A percentile compares a stretch with the other conserved stretches of the same genome.
These are phyloP conservation scores for Neofusicoccum cordaticola DNA, from an alignment of 2,329 filamentous ascomycete genomes.

Conservation along the genomic window DNA sequence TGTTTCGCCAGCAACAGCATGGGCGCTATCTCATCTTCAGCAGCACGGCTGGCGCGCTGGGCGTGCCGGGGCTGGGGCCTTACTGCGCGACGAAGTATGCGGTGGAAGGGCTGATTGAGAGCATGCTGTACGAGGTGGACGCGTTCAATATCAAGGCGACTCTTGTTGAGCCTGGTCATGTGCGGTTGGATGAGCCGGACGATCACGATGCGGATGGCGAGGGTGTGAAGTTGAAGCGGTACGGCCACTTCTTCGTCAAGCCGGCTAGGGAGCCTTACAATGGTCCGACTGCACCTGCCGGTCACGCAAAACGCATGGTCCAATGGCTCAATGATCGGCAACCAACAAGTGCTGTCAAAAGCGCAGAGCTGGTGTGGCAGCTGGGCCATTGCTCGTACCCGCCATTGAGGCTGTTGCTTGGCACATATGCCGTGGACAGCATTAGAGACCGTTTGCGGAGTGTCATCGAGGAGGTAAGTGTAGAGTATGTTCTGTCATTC, in stretches of 20 bases:
- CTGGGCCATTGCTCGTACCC: constrained; percentile 93
- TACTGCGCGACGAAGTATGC: constrained; percentile 98
- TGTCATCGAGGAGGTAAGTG: constrained; percentile 80
- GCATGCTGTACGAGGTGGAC: constrained; percentile 94
- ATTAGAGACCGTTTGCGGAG: constrained; percentile 85
- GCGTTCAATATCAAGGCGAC: constrained; percentile 90
- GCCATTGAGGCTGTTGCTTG: constrained; percentile 79
- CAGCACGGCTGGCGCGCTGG: constrained; percentile 86
- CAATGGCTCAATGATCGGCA: constrained; percentile 93
- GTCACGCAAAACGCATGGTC: constrained; percentile 86
- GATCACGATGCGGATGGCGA: constrained; percentile 35
- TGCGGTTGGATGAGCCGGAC: constrained; percentile 78
- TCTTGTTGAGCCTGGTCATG: constrained; percentile 85
- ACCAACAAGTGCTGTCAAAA: constrained; percentile 88
- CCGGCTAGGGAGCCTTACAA: constrained; percentile 75
- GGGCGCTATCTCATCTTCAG: constrained; percentile 95
- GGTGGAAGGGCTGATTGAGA: constrained; percentile 91
- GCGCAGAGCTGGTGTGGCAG: constrained; percentile 90
- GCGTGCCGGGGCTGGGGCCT: constrained; percentile 85
- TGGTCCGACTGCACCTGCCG: constrained; percentile 72
- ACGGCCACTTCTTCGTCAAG: constrained; percentile 91
- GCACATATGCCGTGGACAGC: constrained; percentile 93
- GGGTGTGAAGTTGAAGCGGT: constrained; percentile 61
- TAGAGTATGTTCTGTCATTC: background rate
- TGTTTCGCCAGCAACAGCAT: constrained; percentile 70